Evolutionary conservation across 495 filamentous ascomycete genomes (phyloP), one percentile per base, ranked within the genome.

Genomic region (Apiosordaria backusii): DNA sequence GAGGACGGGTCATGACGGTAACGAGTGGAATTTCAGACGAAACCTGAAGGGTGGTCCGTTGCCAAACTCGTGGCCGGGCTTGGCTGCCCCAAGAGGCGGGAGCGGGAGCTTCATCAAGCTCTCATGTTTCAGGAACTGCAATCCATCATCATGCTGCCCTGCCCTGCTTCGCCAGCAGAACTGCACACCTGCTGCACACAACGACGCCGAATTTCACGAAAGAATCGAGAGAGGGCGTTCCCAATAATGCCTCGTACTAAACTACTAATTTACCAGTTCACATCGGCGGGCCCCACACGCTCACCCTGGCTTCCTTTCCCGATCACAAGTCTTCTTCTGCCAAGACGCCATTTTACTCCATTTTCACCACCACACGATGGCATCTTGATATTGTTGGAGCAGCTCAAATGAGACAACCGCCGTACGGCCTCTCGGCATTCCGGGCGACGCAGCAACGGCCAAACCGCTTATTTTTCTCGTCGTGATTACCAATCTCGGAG

Each of bases 101-200:
- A 27, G 40, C 21, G 29, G 50, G 50, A 62, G 35, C 29, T 53
- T 58, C 35, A 35, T 62, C 27, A 50, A 53, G 25, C 55, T 50
- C 45, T 35, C 52, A 21, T 65, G 72, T 74, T 71, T 74, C 72
- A 74, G 70, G 60, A 64, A 53, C 24, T 62, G 50, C 21, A 50
- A 61, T 62, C 23, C 35, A 35, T 40, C 55, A 50, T 22, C 35
- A 60, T 59, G 40, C 68, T 71, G 67, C 69, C 63, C 68, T 68
- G 60, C 57, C 21, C 57, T 50, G 54, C 45, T 58, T 55, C 19
- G n/a, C n/a, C 22, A 55, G 53, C 18, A 16, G 50, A 29, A 5
- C 18, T 61, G 16, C n/a, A 15, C 60, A 45, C 35, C 35, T 15
- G 10, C 35, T 45, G 35, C 35, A 45, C 35, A 45, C 35, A 15